Percentiles rank a stretch among this genome's conserved stretches.
Conservation (phyloP, 1,139 yeast species). For the Geotrichum bryndzae region DNA sequence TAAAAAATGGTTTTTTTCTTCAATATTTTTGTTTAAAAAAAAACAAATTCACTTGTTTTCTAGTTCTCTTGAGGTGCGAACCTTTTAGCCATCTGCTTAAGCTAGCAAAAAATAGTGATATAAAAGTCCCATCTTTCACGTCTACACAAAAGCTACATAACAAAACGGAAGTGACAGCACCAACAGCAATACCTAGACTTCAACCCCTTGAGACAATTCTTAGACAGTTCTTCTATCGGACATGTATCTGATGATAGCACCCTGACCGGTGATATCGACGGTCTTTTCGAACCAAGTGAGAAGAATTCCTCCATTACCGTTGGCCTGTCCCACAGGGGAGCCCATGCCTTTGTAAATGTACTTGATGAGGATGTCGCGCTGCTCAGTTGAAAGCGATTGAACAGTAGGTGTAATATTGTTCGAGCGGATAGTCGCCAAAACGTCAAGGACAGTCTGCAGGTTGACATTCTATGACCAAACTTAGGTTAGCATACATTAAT, state of each 20-base stretch:
- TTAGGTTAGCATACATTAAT: neutral
- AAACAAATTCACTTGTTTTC: too few species aligned
- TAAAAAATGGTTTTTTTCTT: too few species aligned
- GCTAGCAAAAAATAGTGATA: neutral
- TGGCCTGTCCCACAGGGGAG: slow-evolving; percentile 55
- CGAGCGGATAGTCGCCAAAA: slow-evolving; percentile 68
- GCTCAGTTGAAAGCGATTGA: slow-evolving; percentile 51
- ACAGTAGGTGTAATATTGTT: slow-evolving; percentile 62
- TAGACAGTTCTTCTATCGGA: slow-evolving; percentile 79
- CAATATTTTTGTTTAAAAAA: too few species aligned
- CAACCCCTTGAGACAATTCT: neutral
- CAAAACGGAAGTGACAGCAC: neutral
- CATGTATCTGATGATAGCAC: slow-evolving; percentile 79
- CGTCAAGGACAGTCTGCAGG: slow-evolving; percentile 62
- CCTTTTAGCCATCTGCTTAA: neutral
- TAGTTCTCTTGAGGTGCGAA: too few species aligned
- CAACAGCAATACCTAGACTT: neutral
- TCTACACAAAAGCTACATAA: neutral
- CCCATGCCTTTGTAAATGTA: slow-evolving; percentile 85
- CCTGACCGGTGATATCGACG: slow-evolving; percentile 77
- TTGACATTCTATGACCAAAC: slow-evolving; percentile 32
- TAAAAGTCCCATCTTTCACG: slow-evolving; percentile 14
- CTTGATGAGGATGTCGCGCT: slow-evolving; percentile 75
- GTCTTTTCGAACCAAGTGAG: slow-evolving; percentile 92
- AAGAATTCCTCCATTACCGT: slow-evolving; percentile 80